Conservation (phyloP, 768 basidiomycete species). For the Termitomyces sp. region DNA sequence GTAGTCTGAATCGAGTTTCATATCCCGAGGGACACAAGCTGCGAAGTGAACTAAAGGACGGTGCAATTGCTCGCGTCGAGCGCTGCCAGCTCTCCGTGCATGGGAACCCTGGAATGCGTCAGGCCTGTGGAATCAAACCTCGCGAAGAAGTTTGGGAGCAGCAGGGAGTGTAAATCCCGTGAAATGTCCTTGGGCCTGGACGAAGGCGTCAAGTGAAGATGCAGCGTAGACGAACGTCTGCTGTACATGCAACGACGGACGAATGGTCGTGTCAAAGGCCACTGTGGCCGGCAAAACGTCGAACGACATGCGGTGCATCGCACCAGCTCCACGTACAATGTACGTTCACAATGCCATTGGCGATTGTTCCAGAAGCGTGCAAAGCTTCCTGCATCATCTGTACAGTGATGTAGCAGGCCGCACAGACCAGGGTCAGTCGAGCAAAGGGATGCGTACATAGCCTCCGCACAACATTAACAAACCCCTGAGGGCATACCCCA, state of each 20-base stretch:
- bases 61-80: constrained; percentile 8
- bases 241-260: background rate
- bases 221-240: background rate
- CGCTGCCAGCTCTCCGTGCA: constrained; percentile 12
- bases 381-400: background rate
- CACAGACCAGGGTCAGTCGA: background rate
- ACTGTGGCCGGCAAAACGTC: background rate
- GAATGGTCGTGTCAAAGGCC: background rate
- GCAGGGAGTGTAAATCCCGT: background rate
- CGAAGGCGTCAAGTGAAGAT: background rate
- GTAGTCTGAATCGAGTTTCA: constrained; percentile 63
- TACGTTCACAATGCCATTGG: background rate
- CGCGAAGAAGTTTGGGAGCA: background rate
- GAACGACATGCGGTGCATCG: background rate
- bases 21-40: constrained; percentile 33
- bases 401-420: background rate
- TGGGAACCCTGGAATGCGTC: constrained; percentile 5
- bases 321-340: background rate
- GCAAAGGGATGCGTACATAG: no score
- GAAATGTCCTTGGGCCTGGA: background rate
- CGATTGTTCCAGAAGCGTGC: background rate
- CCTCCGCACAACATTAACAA: background rate
- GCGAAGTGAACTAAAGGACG: constrained; percentile 68
- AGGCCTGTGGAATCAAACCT: constrained; percentile 1
- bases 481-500: background rate